These are phyloP conservation scores for rapeseed (Brassica napus) DNA, from an alignment of 345 rosid genomes.

Conservation along the genomic window Da-Ae NC_063449.1:27738001-27738500, in stretches of 20 bases:
- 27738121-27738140: background rate
- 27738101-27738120: constrained; percentile 18
- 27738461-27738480: constrained; percentile 1
- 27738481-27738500: background rate
- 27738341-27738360: constrained; percentile 22
- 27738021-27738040: no score
- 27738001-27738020: no score
- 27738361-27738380: constrained; percentile 32
- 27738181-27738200: background rate
- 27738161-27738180: background rate
- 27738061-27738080: background rate
- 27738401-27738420: background rate
- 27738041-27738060: no score
- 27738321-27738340: constrained; percentile 5
- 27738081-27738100: constrained; percentile 10
- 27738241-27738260: constrained; percentile 29
- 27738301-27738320: constrained; percentile 44
- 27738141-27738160: constrained; percentile 21
- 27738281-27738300: constrained; percentile 67
- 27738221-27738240: constrained; percentile 19
- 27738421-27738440: background rate
- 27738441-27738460: background rate
- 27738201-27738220: background rate
- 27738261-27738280: constrained; percentile 56
- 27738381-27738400: constrained; percentile 12